These are phyloP conservation scores for Canavalia ensiformis DNA, from an alignment of 306 rosid genomes.

Conservation along the genomic window DNA sequence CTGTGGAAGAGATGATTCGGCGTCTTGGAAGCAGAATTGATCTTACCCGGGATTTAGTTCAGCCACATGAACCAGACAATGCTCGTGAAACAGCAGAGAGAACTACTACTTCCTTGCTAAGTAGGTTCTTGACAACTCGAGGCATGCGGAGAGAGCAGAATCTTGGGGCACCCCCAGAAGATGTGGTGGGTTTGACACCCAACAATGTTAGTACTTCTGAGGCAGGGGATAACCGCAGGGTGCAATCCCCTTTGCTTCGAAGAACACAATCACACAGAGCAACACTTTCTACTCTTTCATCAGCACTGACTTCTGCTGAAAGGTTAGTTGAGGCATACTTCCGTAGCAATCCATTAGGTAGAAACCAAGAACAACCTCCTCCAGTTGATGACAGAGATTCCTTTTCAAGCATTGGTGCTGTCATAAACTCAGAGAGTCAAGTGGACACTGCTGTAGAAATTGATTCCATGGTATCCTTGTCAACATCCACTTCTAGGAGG, in stretches of 20 bases:
- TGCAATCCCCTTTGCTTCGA: constrained; percentile 63
- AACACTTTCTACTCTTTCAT: constrained; percentile 63
- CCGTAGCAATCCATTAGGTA: constrained; percentile 59
- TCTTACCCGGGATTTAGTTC: constrained; percentile 64
- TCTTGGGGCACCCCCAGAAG: constrained; percentile 55
- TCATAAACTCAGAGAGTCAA: constrained; percentile 86
- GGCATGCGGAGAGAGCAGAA: constrained; percentile 82
- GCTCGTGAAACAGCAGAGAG: constrained; percentile 68
- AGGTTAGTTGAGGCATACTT: constrained; percentile 73
- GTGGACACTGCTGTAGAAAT: constrained; percentile 90
- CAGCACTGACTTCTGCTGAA: constrained; percentile 76
- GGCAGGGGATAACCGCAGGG: constrained; percentile 63
- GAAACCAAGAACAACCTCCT: constrained; percentile 75
- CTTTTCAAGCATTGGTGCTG: constrained; percentile 92
- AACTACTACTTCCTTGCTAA: constrained; percentile 66
- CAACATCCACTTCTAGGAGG: constrained; percentile 94
- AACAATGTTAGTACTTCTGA: constrained; percentile 54
- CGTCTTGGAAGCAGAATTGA: constrained; percentile 87
- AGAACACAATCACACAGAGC: constrained; percentile 74
- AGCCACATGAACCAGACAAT: constrained; percentile 62
- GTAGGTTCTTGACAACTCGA: constrained; percentile 79
- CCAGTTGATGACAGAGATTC: constrained; percentile 93
- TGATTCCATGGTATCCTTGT: constrained; percentile 87
- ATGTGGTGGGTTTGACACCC: constrained; percentile 69
- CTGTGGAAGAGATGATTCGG: constrained; percentile 90